Evolutionary conservation across 495 filamentous ascomycete species (phyloP).

Genomic region (Tuber brumale): DNA sequence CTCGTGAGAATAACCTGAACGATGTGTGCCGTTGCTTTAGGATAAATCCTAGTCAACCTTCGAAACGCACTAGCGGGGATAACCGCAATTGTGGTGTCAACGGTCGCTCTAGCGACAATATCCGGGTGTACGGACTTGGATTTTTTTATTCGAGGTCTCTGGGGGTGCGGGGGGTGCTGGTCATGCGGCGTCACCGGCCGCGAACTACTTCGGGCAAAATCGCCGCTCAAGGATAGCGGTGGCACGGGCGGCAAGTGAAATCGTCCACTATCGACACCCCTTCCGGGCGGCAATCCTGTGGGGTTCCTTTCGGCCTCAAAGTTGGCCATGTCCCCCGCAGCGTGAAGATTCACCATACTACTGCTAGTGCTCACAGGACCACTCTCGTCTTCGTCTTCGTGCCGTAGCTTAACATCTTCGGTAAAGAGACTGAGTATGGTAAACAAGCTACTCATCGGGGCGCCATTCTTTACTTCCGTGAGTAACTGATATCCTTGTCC

Average conservation of each 20-base stretch:
- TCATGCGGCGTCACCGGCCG: constrained; percentile 33
- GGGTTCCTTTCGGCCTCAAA: constrained; percentile 24
- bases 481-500: constrained; percentile 79
- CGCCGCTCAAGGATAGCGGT: constrained; percentile 27
- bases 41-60: constrained; percentile 87
- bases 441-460: constrained; percentile 96
- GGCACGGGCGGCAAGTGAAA: constrained; percentile 31
- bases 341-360: constrained; percentile 36
- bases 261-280: constrained; percentile 28
- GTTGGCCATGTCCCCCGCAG: constrained; percentile 23
- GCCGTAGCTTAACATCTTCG: constrained; percentile 77
- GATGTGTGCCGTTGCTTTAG: constrained; percentile 92
- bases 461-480: constrained; percentile 96
- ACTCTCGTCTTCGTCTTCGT: constrained; percentile 54
- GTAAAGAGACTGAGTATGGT: constrained; percentile 95
- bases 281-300: constrained; percentile 16
- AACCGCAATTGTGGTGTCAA: constrained; percentile 96
- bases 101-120: constrained; percentile 91
- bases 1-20: constrained; percentile 93
- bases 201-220: constrained; percentile 46
- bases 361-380: constrained; percentile 47
- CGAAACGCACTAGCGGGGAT: constrained; percentile 94
- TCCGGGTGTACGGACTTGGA: constrained; percentile 85
- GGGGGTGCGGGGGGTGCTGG: constrained; percentile 35
- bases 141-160: constrained; percentile 48